These are phyloP conservation scores for Rhipidocladum racemiflorum DNA, from an alignment of 176 grass and related monocot species.

Conservation along the genomic window DNA sequence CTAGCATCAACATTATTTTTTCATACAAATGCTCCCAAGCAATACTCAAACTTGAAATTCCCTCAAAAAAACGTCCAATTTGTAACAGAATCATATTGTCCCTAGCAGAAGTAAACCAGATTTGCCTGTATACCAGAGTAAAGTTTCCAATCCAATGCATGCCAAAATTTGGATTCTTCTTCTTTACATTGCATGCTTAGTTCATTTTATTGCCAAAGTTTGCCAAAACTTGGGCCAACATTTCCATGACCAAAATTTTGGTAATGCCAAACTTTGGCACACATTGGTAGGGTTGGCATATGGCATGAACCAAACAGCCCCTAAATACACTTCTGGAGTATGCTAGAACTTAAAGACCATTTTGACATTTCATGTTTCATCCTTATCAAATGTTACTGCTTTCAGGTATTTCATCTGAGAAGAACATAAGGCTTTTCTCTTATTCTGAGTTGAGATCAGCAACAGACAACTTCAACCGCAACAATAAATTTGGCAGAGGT, in stretches of 20 bases:
- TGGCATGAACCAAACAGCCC: too few species aligned
- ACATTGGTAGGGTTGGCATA: too few species aligned
- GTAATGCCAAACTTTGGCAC: too few species aligned
- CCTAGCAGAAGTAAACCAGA: neutral
- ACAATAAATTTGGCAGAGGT: constrained; percentile 16
- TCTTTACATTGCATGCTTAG: too few species aligned
- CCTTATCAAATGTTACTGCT: neutral
- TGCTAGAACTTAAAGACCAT: neutral
- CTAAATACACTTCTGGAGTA: neutral
- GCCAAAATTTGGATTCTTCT: too few species aligned
- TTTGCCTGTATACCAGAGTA: neutral
- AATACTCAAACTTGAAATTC: neutral
- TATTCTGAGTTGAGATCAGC: constrained; percentile 34
- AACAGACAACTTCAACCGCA: constrained; percentile 31
- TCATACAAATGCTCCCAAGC: neutral
- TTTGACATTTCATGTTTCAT: constrained; percentile 2
- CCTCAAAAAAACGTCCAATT: too few species aligned
- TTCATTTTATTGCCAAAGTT: too few species aligned
- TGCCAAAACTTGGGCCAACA: too few species aligned
- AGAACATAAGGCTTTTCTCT: constrained; percentile 32
- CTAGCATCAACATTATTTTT: neutral
- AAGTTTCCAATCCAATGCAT: too few species aligned
- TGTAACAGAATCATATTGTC: neutral
- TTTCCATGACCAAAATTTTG: too few species aligned
- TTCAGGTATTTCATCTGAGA: neutral